Conservation (phyloP, 2,329 filamentous ascomycete species). For the Metarhizium anisopliae region DNA sequence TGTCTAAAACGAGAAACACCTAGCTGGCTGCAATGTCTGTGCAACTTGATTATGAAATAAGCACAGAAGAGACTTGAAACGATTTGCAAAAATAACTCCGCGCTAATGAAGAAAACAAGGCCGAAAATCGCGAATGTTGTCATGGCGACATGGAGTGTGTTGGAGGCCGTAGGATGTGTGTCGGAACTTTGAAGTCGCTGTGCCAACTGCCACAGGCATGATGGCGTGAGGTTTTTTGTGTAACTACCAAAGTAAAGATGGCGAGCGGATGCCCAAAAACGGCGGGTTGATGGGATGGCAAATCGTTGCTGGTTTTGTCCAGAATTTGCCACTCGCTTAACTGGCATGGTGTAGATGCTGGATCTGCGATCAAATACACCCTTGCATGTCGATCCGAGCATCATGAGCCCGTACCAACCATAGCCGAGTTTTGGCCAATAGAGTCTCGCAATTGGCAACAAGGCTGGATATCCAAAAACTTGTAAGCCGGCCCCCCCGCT, state of each 20-base stretch:
- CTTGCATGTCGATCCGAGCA: background rate
- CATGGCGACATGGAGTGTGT: background rate
- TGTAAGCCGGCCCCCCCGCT: no score
- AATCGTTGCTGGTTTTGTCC: background rate
- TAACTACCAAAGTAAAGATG: background rate
- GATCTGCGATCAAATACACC: background rate
- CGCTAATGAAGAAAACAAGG: background rate
- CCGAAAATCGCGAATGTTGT: background rate
- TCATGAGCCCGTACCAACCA: background rate
- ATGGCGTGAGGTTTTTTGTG: background rate
- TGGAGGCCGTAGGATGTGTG: background rate
- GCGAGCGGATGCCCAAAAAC: background rate
- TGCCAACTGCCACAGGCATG: background rate
- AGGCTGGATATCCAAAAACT: background rate
- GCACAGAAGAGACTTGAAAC: background rate
- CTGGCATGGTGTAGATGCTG: background rate
- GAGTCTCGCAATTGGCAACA: background rate
- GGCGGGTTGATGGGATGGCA: background rate
- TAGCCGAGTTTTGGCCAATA: background rate
- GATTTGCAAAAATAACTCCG: background rate
- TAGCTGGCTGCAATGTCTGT: background rate
- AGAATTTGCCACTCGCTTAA: constrained; percentile 1
- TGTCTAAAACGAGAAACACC: background rate
- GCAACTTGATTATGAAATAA: background rate
- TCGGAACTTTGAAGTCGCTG: background rate